phyloP scores from a whole-genome alignment of 495 filamentous ascomycete species.

The Trichoderma virens region DNA sequence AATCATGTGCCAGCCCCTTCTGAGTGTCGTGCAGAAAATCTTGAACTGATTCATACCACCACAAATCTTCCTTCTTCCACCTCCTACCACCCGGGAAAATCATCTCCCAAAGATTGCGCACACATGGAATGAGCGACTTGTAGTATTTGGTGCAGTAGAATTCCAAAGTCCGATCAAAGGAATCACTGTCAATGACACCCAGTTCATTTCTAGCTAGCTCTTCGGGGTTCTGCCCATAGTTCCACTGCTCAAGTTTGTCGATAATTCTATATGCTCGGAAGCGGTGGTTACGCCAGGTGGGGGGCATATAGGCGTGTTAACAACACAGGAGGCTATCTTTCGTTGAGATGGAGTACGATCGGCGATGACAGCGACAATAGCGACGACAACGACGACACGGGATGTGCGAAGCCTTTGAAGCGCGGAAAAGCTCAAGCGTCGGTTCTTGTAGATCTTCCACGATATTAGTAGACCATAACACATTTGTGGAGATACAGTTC shows the following conservation, averaged over 20 bases:
- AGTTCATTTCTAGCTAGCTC: not conserved
- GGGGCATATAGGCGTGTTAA: too few species aligned
- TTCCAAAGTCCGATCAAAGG: not conserved
- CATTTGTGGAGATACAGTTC: too few species aligned
- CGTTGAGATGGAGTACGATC: too few species aligned
- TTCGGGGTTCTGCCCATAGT: not conserved
- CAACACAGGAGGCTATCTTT: too few species aligned
- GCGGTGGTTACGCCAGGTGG: too few species aligned
- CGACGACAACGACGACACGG: too few species aligned
- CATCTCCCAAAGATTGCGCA: not conserved
- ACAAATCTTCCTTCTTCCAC: not conserved
- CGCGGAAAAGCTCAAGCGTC: too few species aligned
- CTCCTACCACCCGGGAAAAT: not conserved
- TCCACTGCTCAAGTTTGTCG: not conserved
- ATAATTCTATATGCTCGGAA: too few species aligned
- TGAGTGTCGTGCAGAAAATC: not conserved
- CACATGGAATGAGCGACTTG: not conserved
- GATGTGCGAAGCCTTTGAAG: too few species aligned
- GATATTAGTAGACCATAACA: too few species aligned
- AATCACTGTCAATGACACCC: not conserved
- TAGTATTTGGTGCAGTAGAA: not conserved
- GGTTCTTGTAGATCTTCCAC: too few species aligned
- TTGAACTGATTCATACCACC: not conserved
- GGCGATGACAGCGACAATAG: too few species aligned
- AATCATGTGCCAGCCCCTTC: not conserved